Percentiles rank a stretch among this genome's conserved stretches.
Conservation (phyloP, 495 filamentous ascomycete species). For the Hypoxylon cercidicola region DNA sequence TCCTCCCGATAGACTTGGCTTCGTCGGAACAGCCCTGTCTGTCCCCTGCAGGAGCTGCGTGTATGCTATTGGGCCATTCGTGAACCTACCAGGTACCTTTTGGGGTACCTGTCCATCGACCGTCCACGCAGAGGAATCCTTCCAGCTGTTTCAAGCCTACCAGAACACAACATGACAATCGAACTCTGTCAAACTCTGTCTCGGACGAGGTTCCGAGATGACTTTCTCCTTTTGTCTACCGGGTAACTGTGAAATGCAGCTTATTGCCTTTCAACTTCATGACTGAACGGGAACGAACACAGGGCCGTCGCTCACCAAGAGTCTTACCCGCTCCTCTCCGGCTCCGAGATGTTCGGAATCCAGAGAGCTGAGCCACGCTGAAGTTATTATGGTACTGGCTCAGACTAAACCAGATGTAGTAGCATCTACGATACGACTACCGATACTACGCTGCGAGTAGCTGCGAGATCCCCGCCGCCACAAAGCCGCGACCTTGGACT, state of each 20-base stretch:
- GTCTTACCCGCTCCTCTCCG: neutral
- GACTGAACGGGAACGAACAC: too few species aligned
- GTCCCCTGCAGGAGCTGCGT: constrained; percentile 11
- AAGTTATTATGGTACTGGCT: constrained; percentile 2
- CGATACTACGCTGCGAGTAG: constrained; percentile 11
- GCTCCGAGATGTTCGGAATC: constrained; percentile 7
- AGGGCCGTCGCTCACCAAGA: too few species aligned
- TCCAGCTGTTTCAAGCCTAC: constrained; percentile 22
- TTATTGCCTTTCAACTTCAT: neutral
- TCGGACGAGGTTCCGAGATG: constrained; percentile 9
- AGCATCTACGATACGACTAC: neutral
- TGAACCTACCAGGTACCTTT: neutral
- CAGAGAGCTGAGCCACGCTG: neutral
- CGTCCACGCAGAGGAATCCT: constrained; percentile 26
- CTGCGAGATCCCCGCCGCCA: constrained; percentile 2
- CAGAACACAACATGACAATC: constrained; percentile 12
- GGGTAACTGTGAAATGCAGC: neutral
- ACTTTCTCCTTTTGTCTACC: neutral
- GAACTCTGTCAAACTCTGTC: neutral
- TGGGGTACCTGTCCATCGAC: constrained; percentile 4
- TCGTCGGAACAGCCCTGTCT: constrained; percentile 1
- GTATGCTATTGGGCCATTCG: constrained; percentile 17
- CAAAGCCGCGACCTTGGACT: constrained; percentile 10
- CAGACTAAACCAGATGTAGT: neutral
- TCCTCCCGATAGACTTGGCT: constrained; percentile 8